Percentiles rank a stretch among this genome's conserved stretches.
Conservation (phyloP, 2,329 filamentous ascomycete genomes). For the Alternaria ventricosa region DNA sequence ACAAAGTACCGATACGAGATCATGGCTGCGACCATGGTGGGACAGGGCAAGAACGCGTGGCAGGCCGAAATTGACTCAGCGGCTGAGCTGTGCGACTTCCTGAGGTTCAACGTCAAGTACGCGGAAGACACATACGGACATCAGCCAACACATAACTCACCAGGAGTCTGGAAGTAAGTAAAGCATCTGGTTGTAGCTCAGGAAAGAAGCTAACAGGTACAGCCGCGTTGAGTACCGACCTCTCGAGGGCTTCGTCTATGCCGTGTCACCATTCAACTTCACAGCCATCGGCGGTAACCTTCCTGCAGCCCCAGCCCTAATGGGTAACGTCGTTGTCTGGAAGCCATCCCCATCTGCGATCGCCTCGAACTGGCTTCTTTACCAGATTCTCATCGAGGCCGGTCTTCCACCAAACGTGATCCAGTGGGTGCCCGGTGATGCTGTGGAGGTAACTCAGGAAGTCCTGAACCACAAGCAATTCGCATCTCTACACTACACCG, state of each 20-base stretch:
- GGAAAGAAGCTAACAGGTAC: conserved; percentile 23
- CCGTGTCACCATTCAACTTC: conserved; percentile 95
- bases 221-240: conserved; percentile 83
- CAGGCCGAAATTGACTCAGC: conserved; percentile 98
- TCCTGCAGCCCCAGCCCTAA: conserved; percentile 78
- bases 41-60: conserved; percentile 98
- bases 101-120: conserved; percentile 93
- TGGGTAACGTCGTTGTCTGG: conserved; percentile 96
- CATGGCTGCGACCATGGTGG: conserved; percentile 94
- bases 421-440: conserved; percentile 90
- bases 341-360: conserved; percentile 92
- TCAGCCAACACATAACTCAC: conserved; percentile 82
- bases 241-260: conserved; percentile 94
- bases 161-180: conserved; percentile 81
- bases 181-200: background rate
- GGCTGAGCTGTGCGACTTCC: conserved; percentile 89
- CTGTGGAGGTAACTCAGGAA: conserved; percentile 79
- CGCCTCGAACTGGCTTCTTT: conserved; percentile 88
- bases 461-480: conserved; percentile 81
- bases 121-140: conserved; percentile 88
- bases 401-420: conserved; percentile 89
- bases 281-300: conserved; percentile 93
- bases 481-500: conserved; percentile 92
- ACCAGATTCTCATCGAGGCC: conserved; percentile 89
- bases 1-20: conserved; percentile 96